Evolutionary conservation across 176 grass and related monocot genomes (phyloP).

Genomic region (barley (Hordeum vulgare)): MorexV3_pseudomolecules_assembly NC_058519.1:382508225-382508724

Average conservation of each 20-base stretch:
- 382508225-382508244: background rate
- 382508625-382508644: background rate
- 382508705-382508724: constrained; percentile 6
- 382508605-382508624: constrained; percentile 33
- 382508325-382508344: constrained; percentile 88
- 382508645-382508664: background rate
- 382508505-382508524: constrained; percentile 93
- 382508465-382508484: constrained; percentile 25
- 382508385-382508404: constrained; percentile 98
- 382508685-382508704: constrained; percentile 5
- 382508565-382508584: constrained; percentile 74
- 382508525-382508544: constrained; percentile 91
- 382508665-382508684: background rate
- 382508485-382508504: constrained; percentile 81
- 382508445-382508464: constrained; percentile 8
- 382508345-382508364: constrained; percentile 74
- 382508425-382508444: background rate
- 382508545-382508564: constrained; percentile 82
- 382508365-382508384: constrained; percentile 80
- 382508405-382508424: constrained; percentile 64
- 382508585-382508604: constrained; percentile 60
- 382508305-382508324: constrained; percentile 55
- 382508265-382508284: constrained; percentile 35
- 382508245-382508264: background rate
- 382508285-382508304: constrained; percentile 46